Base-by-base conservation (phyloP, 441 rosid species). In the Isatis lusitanica region DNA sequence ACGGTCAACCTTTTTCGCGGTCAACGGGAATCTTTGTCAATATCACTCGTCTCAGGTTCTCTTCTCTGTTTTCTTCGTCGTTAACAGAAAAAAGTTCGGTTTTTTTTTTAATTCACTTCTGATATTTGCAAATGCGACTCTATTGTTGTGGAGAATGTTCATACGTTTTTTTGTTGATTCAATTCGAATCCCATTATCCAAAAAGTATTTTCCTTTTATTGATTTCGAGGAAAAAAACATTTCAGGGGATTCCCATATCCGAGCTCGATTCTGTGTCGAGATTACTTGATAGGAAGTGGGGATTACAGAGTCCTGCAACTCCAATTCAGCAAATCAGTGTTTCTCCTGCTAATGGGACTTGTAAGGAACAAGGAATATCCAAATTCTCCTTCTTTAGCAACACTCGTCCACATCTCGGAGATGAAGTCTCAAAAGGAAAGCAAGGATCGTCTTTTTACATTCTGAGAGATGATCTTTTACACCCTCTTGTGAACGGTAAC, bases 401-500 rank as follows among this genome's bases (percentile, higher is more conserved):
- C 74, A 56, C 80, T 52, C n/a, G 42, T 67, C 88, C 89, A 1
- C 44, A 7, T 61, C 86, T 90, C 26, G 90, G 86, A 51, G 79
- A 77, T 50, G 70, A 74, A 33, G 7, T 83, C 73, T 51, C 61
- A 5, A 69, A 64, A 60, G 73, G 50, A 18, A 30, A 76, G 66
- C 75, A 59, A 66, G 79, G 73, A 7, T 80, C 81, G 3, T 85
- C 83, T 61, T 94, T 89, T 73, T 94, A 87, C 74, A 62, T 94
- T 42, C 79, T 90, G 36, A 87, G 97, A 86, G 98, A 90, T 76
- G 98, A 90, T 84, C 85, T 94, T 77, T 79, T 90, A 80, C 97
- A 90, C 78, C 97, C 98, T n/a, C 81, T 89, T 63, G 85, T 92
- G 15, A 92, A 90, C 79, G 97, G 97, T 71, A 94, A 92, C 76